Conservation (phyloP, 495 filamentous ascomycete species). For the Hypoxylon cercidicola region DNA sequence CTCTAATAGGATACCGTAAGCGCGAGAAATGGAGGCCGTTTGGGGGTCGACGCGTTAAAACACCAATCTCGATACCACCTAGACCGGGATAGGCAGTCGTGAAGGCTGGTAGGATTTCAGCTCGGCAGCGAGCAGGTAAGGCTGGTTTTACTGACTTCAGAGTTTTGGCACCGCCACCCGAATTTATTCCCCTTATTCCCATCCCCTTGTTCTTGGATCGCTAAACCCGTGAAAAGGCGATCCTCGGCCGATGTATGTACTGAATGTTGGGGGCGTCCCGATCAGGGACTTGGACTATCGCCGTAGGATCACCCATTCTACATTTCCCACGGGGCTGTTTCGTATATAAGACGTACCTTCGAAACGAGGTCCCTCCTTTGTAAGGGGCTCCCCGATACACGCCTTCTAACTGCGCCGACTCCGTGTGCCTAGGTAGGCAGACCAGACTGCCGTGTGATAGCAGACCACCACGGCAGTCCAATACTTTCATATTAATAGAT, state of each 20-base stretch:
- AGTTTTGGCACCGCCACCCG: constrained; percentile 32
- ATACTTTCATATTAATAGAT: constrained; percentile 24
- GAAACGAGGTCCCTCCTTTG: constrained; percentile 8
- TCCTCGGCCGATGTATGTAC: not conserved
- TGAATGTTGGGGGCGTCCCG: not conserved
- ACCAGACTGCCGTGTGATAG: constrained; percentile 6
- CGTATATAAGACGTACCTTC: constrained; percentile 22
- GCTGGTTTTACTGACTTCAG: no score
- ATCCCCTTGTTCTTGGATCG: not conserved
- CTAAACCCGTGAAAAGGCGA: not conserved
- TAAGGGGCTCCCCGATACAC: constrained; percentile 9
- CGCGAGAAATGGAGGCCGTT: constrained; percentile 11
- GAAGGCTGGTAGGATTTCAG: no score
- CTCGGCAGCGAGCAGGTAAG: constrained; percentile 26
- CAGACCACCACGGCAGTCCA: not conserved
- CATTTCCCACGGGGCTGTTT: constrained; percentile 24
- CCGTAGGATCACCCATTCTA: constrained; percentile 30
- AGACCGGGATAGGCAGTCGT: constrained; percentile 17
- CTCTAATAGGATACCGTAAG: constrained; percentile 10
- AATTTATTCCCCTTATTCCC: not conserved
- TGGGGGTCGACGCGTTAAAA: constrained; percentile 20
- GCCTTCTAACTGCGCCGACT: constrained; percentile 10
- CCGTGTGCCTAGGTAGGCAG: constrained; percentile 8
- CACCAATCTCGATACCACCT: constrained; percentile 9
- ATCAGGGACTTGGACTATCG: constrained; percentile 1